These are phyloP conservation scores for Penicillium sclerotigenum DNA, from an alignment of 2,329 filamentous ascomycete genomes.

Conservation along the genomic window DNA sequence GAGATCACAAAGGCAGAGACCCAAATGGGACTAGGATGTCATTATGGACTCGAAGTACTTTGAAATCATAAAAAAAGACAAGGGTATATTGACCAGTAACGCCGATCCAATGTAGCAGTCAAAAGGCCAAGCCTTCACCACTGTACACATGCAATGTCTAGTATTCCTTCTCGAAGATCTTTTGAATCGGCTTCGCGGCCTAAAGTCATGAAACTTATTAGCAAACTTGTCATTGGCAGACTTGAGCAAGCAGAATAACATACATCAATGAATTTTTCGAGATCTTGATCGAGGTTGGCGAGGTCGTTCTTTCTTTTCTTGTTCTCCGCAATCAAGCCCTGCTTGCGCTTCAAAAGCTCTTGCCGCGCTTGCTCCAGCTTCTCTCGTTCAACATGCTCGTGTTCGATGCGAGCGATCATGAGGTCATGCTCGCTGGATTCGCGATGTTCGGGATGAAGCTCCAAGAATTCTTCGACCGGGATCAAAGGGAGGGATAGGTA, in stretches of 20 bases:
- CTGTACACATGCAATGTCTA: slow-evolving; percentile 21
- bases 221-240: background rate
- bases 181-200: slow-evolving; percentile 85
- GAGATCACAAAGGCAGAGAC: background rate
- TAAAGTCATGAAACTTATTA: slow-evolving; percentile 34
- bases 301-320: slow-evolving; percentile 92
- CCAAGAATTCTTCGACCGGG: slow-evolving; percentile 76
- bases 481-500: slow-evolving; percentile 84
- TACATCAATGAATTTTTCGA: slow-evolving; percentile 92
- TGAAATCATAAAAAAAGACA: slow-evolving; percentile 13
- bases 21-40: background rate
- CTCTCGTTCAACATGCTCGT: slow-evolving; percentile 82
- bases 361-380: slow-evolving; percentile 80
- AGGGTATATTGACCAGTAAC: slow-evolving; percentile 30
- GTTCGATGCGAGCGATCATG: slow-evolving; percentile 86
- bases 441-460: slow-evolving; percentile 70
- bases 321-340: slow-evolving; percentile 69
- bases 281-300: slow-evolving; percentile 82
- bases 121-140: slow-evolving; percentile 5
- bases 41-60: slow-evolving; percentile 1
- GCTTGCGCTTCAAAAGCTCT: slow-evolving; percentile 69
- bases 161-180: slow-evolving; percentile 73
- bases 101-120: slow-evolving; percentile 20
- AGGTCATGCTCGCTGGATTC: slow-evolving; percentile 71
- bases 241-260: slow-evolving; percentile 31